Conservation (phyloP, 192 early-diverging fungal species). For the Coemansia sp. region DNA sequence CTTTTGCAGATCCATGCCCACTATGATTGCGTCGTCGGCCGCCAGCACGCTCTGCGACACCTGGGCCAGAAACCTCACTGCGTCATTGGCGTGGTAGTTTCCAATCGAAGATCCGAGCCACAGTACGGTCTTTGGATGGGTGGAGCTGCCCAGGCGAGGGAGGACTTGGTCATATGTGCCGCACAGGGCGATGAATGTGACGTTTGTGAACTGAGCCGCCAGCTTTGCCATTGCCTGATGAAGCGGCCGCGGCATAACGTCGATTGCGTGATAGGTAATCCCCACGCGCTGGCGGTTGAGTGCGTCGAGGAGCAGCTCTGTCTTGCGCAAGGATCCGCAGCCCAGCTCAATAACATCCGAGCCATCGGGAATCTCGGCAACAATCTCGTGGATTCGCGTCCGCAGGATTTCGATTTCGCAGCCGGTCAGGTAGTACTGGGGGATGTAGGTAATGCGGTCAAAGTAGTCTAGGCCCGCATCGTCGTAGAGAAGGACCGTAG, state of each 20-base stretch:
- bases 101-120: constrained; percentile 93
- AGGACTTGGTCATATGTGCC: constrained; percentile 88
- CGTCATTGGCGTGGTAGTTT: constrained; percentile 62
- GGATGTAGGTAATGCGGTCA: constrained; percentile 82
- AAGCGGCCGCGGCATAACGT: constrained; percentile 77
- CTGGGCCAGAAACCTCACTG: constrained; percentile 57
- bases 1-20: constrained; percentile 86
- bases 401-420: constrained; percentile 81
- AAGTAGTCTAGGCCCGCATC: constrained; percentile 77
- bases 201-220: constrained; percentile 54
- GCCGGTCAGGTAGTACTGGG: constrained; percentile 84
- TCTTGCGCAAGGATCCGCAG: constrained; percentile 86
- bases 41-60: constrained; percentile 54
- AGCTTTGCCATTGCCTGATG: constrained; percentile 63
- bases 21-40: constrained; percentile 67
- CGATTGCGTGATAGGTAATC: constrained; percentile 83
- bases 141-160: constrained; percentile 45
- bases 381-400: constrained; percentile 55
- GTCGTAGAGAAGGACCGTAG: constrained; percentile 83
- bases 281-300: constrained; percentile 57
- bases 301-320: constrained; percentile 69
- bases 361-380: constrained; percentile 57
- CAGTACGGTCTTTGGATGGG: constrained; percentile 64
- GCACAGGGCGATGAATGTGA: constrained; percentile 71
- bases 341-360: constrained; percentile 83